Evolutionary conservation across 2,329 filamentous ascomycete species (phyloP).

Genomic region (Botrytis tulipae): DNA sequence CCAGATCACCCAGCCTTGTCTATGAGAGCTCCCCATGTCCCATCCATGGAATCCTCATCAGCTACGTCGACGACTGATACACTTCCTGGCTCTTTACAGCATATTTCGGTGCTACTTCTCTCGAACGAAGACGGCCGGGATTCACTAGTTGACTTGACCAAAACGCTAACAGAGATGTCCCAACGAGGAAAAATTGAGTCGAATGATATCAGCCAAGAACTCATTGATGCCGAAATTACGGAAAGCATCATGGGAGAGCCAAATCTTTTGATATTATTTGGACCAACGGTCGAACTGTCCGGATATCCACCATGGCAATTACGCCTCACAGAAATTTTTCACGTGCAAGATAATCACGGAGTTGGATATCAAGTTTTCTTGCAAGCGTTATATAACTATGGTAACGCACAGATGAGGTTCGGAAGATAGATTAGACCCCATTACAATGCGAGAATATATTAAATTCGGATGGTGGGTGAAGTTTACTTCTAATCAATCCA

Average conservation of each 20-base stretch:
- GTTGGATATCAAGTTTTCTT: conserved; percentile 96
- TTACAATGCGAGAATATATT: not conserved
- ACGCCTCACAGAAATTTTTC: conserved; percentile 89
- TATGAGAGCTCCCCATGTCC: conserved; percentile 68
- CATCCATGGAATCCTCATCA: conserved; percentile 51
- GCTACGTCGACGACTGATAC: conserved; percentile 45
- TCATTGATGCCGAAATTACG: conserved; percentile 85
- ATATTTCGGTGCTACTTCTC: conserved; percentile 68
- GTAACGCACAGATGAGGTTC: conserved; percentile 83
- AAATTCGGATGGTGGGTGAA: conserved; percentile 10
- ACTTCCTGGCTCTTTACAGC: conserved; percentile 41
- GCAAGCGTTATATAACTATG: conserved; percentile 77
- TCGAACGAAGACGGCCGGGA: conserved; percentile 87
- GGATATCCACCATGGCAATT: conserved; percentile 98
- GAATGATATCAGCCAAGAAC: conserved; percentile 76
- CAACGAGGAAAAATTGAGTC: conserved; percentile 81
- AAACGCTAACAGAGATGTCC: conserved; percentile 92
- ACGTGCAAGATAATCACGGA: conserved; percentile 70
- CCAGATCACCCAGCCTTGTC: conserved; percentile 69
- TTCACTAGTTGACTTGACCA: conserved; percentile 91
- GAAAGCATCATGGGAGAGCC: conserved; percentile 82
- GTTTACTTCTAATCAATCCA: conserved; percentile 10
- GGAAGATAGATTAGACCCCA: conserved; percentile 33
- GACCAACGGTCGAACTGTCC: conserved; percentile 76
- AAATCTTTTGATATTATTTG: conserved; percentile 84